A percentile compares a stretch with the other conserved stretches of the same genome.
phyloP scores from a whole-genome alignment of 129 eudicot species.

The Helichrysum umbraculigerum region DNA sequence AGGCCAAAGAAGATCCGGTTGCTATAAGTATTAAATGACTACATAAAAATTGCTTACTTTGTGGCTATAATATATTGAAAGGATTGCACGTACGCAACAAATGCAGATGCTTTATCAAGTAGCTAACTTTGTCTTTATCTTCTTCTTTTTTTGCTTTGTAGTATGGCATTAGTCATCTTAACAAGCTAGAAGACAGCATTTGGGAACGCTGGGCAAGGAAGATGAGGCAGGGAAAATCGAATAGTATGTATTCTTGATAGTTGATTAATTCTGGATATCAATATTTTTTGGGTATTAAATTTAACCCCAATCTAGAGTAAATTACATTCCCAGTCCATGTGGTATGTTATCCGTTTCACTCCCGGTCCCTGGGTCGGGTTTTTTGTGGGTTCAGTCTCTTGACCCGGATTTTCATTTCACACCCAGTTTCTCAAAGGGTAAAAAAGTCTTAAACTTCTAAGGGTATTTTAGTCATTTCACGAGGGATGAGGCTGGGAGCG shows the following conservation, averaged over 20 bases:
- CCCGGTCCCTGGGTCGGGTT: no score
- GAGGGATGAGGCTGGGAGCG: no score
- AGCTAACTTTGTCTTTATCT: slow-evolving; percentile 22
- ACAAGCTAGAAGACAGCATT: slow-evolving; percentile 94
- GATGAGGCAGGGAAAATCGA: slow-evolving; percentile 46
- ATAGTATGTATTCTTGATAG: slow-evolving; percentile 45
- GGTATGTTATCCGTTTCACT: no score
- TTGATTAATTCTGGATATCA: not conserved
- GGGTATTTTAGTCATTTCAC: no score
- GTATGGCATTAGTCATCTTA: slow-evolving; percentile 92
- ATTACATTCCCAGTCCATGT: no score
- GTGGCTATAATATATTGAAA: not conserved
- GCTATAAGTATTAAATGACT: slow-evolving; percentile 6
- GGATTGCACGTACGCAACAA: slow-evolving; percentile 15
- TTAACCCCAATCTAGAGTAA: not conserved
- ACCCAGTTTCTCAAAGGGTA: no score
- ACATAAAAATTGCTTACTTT: not conserved
- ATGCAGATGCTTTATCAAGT: slow-evolving; percentile 10
- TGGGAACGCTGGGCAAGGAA: slow-evolving; percentile 86
- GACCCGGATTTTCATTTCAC: no score
- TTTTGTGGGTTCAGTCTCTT: no score
- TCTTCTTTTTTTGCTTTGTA: slow-evolving; percentile 13
- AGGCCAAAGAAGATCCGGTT: not conserved
- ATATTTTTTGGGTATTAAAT: not conserved
- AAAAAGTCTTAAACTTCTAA: no score